phyloP scores from a whole-genome alignment of 139 green algal species.

The Gonium pectorale region DNA sequence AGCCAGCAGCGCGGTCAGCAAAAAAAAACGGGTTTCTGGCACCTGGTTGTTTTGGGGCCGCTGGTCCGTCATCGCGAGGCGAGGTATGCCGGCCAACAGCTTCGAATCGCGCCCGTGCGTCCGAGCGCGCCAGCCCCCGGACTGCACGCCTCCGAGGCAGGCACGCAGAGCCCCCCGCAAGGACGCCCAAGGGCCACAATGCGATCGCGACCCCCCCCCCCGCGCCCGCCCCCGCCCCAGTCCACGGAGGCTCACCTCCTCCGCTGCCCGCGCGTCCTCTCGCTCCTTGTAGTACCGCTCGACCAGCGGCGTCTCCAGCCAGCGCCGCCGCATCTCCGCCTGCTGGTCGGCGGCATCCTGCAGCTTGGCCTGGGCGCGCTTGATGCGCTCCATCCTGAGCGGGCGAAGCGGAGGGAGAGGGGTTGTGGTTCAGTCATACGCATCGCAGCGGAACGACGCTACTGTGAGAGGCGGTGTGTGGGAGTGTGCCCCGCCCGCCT shows the following conservation, averaged over 20 bases:
- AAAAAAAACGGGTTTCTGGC: too few relatives aligned
- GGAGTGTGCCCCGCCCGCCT: not conserved
- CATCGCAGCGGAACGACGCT: too few relatives aligned
- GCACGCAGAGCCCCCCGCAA: not conserved
- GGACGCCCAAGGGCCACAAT: not conserved
- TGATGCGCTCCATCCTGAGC: conserved; percentile 5
- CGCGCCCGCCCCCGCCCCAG: not conserved
- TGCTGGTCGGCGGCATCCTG: conserved; percentile 37
- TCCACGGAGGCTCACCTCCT: conserved; percentile 18
- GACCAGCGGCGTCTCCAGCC: conserved; percentile 53
- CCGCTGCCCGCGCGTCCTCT: conserved; percentile 42
- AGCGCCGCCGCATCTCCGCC: conserved; percentile 39
- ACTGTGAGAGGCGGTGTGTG: too few relatives aligned
- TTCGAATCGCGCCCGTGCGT: too few relatives aligned
- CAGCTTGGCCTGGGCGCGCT: conserved; percentile 27
- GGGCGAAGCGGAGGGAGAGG: not conserved
- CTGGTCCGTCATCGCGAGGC: too few relatives aligned
- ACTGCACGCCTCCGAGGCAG: not conserved
- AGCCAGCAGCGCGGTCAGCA: not conserved
- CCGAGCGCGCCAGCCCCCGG: not conserved
- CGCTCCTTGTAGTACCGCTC: conserved; percentile 50
- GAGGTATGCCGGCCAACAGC: too few relatives aligned
- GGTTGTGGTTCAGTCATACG: too few relatives aligned
- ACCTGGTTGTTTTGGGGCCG: too few relatives aligned
- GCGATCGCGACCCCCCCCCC: not conserved